Conservation (phyloP, 257 asterid genomes). For the Nicotiana obtusifolia region DNA sequence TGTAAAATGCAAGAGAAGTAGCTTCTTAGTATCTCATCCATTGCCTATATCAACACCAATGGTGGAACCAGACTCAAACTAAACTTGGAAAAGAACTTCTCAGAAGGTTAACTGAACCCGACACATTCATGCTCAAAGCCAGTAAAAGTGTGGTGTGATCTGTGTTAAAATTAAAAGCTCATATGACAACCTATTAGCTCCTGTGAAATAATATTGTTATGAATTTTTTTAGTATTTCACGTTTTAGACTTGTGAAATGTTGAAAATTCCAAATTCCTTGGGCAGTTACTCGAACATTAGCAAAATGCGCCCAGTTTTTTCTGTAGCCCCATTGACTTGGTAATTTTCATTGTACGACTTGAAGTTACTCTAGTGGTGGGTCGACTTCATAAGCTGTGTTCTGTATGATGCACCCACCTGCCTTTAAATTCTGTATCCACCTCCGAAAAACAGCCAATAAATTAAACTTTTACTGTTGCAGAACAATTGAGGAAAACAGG, state of each 20-base stretch:
- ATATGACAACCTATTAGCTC: not conserved
- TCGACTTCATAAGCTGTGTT: not conserved
- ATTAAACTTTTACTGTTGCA: not conserved
- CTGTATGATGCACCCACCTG: not conserved
- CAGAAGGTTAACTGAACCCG: not conserved
- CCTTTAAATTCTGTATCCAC: not conserved
- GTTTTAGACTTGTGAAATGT: not conserved
- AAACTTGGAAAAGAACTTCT: not conserved
- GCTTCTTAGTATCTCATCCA: not conserved
- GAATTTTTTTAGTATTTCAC: not conserved
- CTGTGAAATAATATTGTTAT: not conserved
- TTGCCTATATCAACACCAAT: not conserved
- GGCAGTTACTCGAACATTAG: not conserved
- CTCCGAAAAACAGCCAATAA: not conserved
- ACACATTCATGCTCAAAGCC: not conserved
- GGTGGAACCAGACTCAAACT: conserved; percentile 1
- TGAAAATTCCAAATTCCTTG: not conserved
- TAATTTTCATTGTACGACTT: not conserved
- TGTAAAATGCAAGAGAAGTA: not conserved
- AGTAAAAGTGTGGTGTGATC: not conserved
- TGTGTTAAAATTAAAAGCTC: not conserved
- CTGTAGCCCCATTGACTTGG: not conserved
- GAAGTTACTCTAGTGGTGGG: not conserved
- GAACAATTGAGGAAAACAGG: not conserved
- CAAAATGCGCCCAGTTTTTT: not conserved